Evolutionary conservation across 352 stramenopile species (phyloP).

Genomic region (Phytophthora rubi): DNA sequence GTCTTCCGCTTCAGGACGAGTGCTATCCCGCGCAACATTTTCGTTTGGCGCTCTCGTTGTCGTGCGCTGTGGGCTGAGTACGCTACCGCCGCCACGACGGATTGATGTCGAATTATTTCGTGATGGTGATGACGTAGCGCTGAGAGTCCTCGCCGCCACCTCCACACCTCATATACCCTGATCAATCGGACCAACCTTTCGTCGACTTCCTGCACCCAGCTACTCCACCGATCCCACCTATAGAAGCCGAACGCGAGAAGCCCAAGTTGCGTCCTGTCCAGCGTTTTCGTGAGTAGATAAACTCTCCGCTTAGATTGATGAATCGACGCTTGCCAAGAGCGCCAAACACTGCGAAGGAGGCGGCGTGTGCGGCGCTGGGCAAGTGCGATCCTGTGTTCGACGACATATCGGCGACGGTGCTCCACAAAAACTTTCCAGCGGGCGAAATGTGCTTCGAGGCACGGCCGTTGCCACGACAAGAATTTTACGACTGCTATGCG

Average conservation of each 20-base stretch:
- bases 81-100: slow-evolving; percentile 34
- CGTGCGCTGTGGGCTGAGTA: slow-evolving; percentile 41
- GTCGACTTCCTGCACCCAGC: slow-evolving; percentile 12
- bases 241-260: slow-evolving; percentile 14
- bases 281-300: slow-evolving; percentile 4
- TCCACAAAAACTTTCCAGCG: slow-evolving; percentile 31
- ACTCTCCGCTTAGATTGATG: slow-evolving; percentile 14
- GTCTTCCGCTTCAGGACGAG: slow-evolving; percentile 37
- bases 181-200: slow-evolving; percentile 18
- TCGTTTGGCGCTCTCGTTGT: slow-evolving; percentile 37
- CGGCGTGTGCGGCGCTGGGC: background rate
- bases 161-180: slow-evolving; percentile 20
- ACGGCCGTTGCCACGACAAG: slow-evolving; percentile 36
- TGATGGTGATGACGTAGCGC: slow-evolving; percentile 34
- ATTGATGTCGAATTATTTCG: slow-evolving; percentile 38
- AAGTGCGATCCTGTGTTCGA: slow-evolving; percentile 11
- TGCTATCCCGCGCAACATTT: slow-evolving; percentile 31
- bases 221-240: slow-evolving; percentile 20
- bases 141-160: slow-evolving; percentile 25
- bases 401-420: slow-evolving; percentile 19
- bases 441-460: slow-evolving; percentile 32
- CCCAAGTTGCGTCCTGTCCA: slow-evolving; percentile 6
- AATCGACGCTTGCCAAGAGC: slow-evolving; percentile 11
- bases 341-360: slow-evolving; percentile 21
- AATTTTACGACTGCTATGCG: slow-evolving; percentile 33